phyloP scores from a whole-genome alignment of 2,329 filamentous ascomycete species.

The Paraphoma chrysanthemicola region DNA sequence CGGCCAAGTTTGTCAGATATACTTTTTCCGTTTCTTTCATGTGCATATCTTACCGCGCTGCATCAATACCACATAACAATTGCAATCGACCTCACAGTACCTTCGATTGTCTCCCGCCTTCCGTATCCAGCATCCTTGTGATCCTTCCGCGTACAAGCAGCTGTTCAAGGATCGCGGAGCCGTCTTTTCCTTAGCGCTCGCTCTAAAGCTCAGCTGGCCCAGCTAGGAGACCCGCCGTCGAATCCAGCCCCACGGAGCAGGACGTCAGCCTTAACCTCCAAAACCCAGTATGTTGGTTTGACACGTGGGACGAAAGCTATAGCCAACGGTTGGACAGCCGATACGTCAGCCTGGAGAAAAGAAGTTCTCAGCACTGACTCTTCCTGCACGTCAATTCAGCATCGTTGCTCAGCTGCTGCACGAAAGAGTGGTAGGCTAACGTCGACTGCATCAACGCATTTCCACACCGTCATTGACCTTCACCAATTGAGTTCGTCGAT shows the following conservation, averaged over 20 bases:
- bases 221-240: constrained; percentile 1
- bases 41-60: not conserved
- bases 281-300: not conserved
- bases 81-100: not conserved
- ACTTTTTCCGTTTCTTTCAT: constrained; percentile 1
- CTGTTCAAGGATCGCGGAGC: too few species aligned
- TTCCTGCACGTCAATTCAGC: not conserved
- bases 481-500: not conserved
- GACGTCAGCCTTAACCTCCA: constrained; percentile 1
- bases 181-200: constrained; percentile 1
- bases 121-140: too few species aligned
- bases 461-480: not conserved
- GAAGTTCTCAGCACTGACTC: not conserved
- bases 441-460: not conserved
- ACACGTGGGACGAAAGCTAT: not conserved
- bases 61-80: not conserved
- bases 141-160: not conserved
- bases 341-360: constrained; percentile 2
- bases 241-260: constrained; percentile 11
- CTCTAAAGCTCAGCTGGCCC: constrained; percentile 8
- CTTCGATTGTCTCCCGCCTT: too few species aligned
- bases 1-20: not conserved
- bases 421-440: not conserved
- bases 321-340: not conserved
- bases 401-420: not conserved